Percentiles rank a stretch among this genome's conserved stretches.
phyloP scores from a whole-genome alignment of 257 asterid species.

The Solanum appendiculatum region DNA sequence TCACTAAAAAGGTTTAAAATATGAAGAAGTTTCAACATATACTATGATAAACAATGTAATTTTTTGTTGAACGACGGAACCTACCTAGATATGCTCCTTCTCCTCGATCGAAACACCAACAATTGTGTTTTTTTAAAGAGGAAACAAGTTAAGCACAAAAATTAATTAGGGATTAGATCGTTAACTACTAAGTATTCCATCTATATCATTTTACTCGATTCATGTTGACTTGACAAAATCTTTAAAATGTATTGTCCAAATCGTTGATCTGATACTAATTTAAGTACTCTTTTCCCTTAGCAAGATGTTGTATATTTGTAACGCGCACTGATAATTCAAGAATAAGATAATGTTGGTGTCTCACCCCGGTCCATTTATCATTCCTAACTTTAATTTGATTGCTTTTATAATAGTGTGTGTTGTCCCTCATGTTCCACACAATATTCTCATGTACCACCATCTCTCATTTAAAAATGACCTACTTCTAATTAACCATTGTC shows the following conservation, averaged over 20 bases:
- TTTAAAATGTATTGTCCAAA: neutral
- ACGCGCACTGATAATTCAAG: neutral
- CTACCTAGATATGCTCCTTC: neutral
- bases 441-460: neutral
- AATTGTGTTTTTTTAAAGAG: neutral
- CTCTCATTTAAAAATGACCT: neutral
- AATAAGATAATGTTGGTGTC: neutral
- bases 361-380: neutral
- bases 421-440: neutral
- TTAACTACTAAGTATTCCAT: neutral
- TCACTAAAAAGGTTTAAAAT: too few relatives aligned
- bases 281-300: too few relatives aligned
- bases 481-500: neutral
- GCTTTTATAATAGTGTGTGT: neutral
- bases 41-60: too few relatives aligned
- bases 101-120: neutral
- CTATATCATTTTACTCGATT: fast-evolving
- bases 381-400: neutral
- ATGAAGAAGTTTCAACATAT: too few relatives aligned
- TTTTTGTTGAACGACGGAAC: too few relatives aligned
- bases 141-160: neutral
- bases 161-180: neutral
- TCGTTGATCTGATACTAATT: neutral
- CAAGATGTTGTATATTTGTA: neutral
- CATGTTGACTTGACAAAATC: too few relatives aligned